Evolutionary conservation across 768 basidiomycete genomes (phyloP), one percentile per base, ranked within the genome.

Genomic region (Pisolithus marmoratus): DNA sequence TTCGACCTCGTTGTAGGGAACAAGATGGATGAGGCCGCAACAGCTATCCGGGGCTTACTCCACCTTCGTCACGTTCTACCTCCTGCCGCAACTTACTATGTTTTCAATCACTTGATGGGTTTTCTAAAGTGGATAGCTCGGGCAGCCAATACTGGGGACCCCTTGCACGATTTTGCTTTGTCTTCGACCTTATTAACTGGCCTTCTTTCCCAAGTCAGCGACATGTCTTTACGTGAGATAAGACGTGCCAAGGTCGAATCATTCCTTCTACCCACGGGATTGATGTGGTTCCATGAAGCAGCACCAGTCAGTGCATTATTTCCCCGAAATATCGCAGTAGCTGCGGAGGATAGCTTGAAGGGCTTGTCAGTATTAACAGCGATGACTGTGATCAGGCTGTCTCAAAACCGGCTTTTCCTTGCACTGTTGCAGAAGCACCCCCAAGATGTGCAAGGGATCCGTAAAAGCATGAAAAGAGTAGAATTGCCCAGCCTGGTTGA

Each of bases 41-140:
- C 75, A 0, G 74, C 75, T 2, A 67, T 90, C 26, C 73, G 80
- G 15, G 73, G 77, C 5, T 75, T 87, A 44, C 59, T 87, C 17
- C 83, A 86, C 61, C 67, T 81, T 26, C 79, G 79, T 48, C 63
- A 70, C 7, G 58, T 68, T 11, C 69, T 90, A 7, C 87, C 88
- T 2, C 85, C 84, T 2, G 74, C 80, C 0, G 72, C 84, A 70
- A 70, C 82, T 0, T 82, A 90, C 63, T 73, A 80, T 57, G 61
- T 86, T 19, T 83, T 89, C 70, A 89, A 87, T 60, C 77, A 84
- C 58, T 64, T 90, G 7, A 77, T 81, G 11, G 87, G 88, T 1
- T 83, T 82, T 51, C 63, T 91, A 56, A 87, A 85, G 60, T 68
- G 70, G 46, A 58, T 72, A 31, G 67, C 80, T 20, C 74, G 76